These are phyloP conservation scores for Leucoagaricus sp. DNA, from an alignment of 1,284 basidiomycete genomes.

Conservation along the genomic window DNA sequence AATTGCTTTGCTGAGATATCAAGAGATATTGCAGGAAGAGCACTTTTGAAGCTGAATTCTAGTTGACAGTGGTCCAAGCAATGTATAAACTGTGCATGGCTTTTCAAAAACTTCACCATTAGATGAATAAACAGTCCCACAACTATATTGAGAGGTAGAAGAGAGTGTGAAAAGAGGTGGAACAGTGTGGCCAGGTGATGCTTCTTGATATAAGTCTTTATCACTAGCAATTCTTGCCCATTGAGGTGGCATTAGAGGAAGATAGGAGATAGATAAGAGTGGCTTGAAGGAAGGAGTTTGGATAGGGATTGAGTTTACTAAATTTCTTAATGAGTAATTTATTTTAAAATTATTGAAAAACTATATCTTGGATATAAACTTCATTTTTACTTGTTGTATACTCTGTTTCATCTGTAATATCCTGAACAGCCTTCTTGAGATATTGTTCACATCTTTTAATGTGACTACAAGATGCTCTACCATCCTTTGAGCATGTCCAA, in stretches of 20 bases:
- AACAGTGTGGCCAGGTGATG: too few relatives aligned
- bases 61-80: too few relatives aligned
- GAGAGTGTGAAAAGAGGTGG: background rate
- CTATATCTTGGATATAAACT: background rate
- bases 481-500: background rate
- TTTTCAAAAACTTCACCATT: background rate
- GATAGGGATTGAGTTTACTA: background rate
- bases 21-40: background rate
- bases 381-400: background rate
- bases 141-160: background rate
- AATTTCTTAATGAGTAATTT: background rate
- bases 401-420: background rate
- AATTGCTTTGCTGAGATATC: slow-evolving; percentile 8
- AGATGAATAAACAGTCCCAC: slow-evolving; percentile 5
- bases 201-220: background rate
- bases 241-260: background rate
- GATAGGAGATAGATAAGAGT: background rate
- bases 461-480: background rate
- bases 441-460: background rate
- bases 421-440: background rate
- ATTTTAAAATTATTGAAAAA: too few relatives aligned
- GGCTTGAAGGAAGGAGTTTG: background rate
- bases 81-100: too few relatives aligned
- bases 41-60: too few relatives aligned
- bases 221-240: background rate